Conservation (phyloP, 73 alveolate genomes). For the Tetrahymena elliotti region DNA sequence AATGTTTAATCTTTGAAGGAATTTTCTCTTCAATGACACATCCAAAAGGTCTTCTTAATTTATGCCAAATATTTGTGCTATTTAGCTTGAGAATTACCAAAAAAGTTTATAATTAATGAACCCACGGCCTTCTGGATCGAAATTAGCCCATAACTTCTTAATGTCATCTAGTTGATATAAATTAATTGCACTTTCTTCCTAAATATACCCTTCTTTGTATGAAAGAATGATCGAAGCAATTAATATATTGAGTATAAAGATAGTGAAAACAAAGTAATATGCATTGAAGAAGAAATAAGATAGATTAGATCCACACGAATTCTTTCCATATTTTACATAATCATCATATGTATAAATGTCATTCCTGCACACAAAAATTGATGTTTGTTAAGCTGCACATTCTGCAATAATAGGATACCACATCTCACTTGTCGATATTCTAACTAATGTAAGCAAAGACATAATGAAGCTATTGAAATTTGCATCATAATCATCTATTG, state of each 20-base stretch:
- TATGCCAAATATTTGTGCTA: conserved; percentile 29
- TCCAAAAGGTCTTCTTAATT: conserved; percentile 28
- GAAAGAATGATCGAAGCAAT: conserved; percentile 21
- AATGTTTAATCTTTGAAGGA: conserved; percentile 8
- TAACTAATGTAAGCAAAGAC: conserved; percentile 12
- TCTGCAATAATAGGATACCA: conserved; percentile 13
- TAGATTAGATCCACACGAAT: conserved; percentile 24
- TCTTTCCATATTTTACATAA: conserved; percentile 15
- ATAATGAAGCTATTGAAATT: conserved; percentile 11
- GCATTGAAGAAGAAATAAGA: conserved; percentile 5
- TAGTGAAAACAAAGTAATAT: conserved; percentile 2
- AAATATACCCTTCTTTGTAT: conserved; percentile 15
- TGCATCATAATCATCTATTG: conserved; percentile 21
- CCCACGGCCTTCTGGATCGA: conserved; percentile 27
- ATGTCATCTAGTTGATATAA: conserved; percentile 21
- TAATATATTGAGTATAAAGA: conserved; percentile 15
- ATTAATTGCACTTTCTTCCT: conserved; percentile 34
- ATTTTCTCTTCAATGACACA: conserved; percentile 1
- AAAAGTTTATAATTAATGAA: conserved; percentile 28
- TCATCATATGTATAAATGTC: conserved; percentile 9
- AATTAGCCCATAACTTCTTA: conserved; percentile 9
- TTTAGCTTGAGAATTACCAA: conserved; percentile 29
- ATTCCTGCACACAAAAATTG: conserved; percentile 10
- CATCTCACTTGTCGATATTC: conserved; percentile 19
- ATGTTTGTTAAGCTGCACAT: not conserved